Evolutionary conservation across 768 basidiomycete genomes (phyloP).

Genomic region (Collybia sordida): DNA sequence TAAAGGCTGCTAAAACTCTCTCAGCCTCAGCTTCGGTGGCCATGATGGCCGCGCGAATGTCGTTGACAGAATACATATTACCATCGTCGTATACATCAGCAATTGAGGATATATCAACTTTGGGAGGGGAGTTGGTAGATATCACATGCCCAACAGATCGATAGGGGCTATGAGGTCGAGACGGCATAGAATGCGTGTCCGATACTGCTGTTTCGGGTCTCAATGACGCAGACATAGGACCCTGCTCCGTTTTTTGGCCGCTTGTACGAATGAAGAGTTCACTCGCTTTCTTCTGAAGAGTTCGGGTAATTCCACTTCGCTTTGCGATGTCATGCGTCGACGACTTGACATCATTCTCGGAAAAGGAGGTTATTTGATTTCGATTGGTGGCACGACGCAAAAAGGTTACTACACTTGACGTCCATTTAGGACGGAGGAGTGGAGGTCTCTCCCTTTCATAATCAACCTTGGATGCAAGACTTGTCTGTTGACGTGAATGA

Average conservation of each 20-base stretch:
- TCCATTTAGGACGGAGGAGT: slow-evolving; percentile 19
- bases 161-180: slow-evolving; percentile 1
- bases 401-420: slow-evolving; percentile 28
- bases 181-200: slow-evolving; percentile 9
- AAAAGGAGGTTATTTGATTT: slow-evolving; percentile 13
- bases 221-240: not conserved
- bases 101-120: slow-evolving; percentile 17
- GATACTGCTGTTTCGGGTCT: slow-evolving; percentile 3
- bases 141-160: slow-evolving; percentile 5
- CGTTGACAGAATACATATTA: slow-evolving; percentile 48
- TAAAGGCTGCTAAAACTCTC: slow-evolving; percentile 66
- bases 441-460: slow-evolving; percentile 9
- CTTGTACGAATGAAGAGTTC: slow-evolving; percentile 27
- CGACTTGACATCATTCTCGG: slow-evolving; percentile 2
- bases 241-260: slow-evolving; percentile 16
- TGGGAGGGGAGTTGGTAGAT: slow-evolving; percentile 21
- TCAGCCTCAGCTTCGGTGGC: slow-evolving; percentile 63
- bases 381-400: slow-evolving; percentile 40
- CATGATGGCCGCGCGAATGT: slow-evolving; percentile 61
- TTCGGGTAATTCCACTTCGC: slow-evolving; percentile 28
- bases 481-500: slow-evolving; percentile 1
- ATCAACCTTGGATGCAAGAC: slow-evolving; percentile 6
- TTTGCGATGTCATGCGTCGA: slow-evolving; percentile 14
- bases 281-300: slow-evolving; percentile 31
- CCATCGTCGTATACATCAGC: slow-evolving; percentile 53